Base-by-base conservation (phyloP, 169 alveolate species). In the Plasmodium coatneyi region DNA sequence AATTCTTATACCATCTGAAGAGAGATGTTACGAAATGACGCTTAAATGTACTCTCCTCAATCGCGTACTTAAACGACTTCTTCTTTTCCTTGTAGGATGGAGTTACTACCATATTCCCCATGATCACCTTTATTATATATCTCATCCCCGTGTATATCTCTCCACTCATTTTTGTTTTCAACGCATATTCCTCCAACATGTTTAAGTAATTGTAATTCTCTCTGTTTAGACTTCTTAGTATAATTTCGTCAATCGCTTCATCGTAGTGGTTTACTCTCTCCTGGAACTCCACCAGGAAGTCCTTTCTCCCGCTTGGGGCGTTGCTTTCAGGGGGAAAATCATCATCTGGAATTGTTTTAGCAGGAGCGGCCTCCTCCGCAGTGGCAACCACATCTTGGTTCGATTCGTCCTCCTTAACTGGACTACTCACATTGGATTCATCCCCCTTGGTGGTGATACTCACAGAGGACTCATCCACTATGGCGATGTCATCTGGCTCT, bases 131-230 rank as follows among this genome's bases (percentile, higher is more conserved):
- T 25, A 91, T 91, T 41, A 91, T 30, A 70, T 32, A 30, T 28
- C 56, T 70, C 56, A 91, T 70, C 1, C 34, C 32, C 6, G 39
- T 60, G 56, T 91, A 91, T 66, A 91, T 46, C 4, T 66, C 92
- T 28, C 5, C 74, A 32, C 36, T 81, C 43, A 91, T 70, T 46
- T 71, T 32, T 9, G 72, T 80, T 1, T 28, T 28, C 25, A 91
- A 12, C 1, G 95, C 81, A 66, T 91, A 91, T 49, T 91, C 95
- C 4, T 91, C 95, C n/a, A 91, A 49, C 60, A 91, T 71, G n/a
- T 91, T 71, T 2, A 71, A 41, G 82, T 46, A 76, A 30, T 16
- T 30, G 46, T 81, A 91, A 41, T 80, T 91, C 30, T 41, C 54
- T 6, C 83, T n/a, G 60, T 80, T 66, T 36, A 81, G 10, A 36